A percentile compares a stretch with the other conserved stretches of the same genome.
phyloP scores from a whole-genome alignment of 345 rosid species.

The Aquilaria sinensis region DNA sequence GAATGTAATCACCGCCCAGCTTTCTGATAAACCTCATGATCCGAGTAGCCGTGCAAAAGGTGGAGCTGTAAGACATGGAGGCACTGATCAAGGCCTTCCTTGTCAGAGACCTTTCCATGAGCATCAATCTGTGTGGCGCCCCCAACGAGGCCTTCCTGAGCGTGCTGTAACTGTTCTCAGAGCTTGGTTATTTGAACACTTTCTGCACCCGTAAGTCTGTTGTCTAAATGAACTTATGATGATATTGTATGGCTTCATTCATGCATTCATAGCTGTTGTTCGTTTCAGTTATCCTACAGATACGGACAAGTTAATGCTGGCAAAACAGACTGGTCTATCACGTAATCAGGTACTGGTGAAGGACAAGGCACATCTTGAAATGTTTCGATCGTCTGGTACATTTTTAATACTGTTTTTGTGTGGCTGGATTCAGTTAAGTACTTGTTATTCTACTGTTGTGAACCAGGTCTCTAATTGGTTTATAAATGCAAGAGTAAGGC shows the following conservation, averaged over 20 bases:
- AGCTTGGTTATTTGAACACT: slow-evolving; percentile 81
- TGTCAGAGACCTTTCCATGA: slow-evolving; percentile 42
- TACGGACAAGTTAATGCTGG: slow-evolving; percentile 56
- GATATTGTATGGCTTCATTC: not conserved
- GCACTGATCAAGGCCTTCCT: slow-evolving; percentile 27
- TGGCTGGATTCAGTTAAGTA: not conserved
- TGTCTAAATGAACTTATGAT: not conserved
- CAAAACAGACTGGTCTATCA: slow-evolving; percentile 53
- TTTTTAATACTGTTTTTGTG: not conserved
- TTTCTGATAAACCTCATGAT: slow-evolving; percentile 29
- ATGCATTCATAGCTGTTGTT: no score
- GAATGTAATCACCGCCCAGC: slow-evolving; percentile 61
- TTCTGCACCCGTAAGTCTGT: slow-evolving; percentile 69
- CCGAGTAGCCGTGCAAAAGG: slow-evolving; percentile 30
- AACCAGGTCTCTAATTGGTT: slow-evolving; percentile 78
- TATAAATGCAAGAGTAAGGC: slow-evolving; percentile 77
- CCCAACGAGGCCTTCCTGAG: slow-evolving; percentile 78
- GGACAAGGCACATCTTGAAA: no score
- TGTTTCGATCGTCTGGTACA: slow-evolving; percentile 10
- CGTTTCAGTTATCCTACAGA: slow-evolving; percentile 71
- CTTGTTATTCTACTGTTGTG: not conserved
- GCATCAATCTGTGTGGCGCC: slow-evolving; percentile 75
- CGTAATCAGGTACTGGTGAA: slow-evolving; percentile 39
- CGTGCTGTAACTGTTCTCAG: slow-evolving; percentile 69
- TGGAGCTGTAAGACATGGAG: slow-evolving; percentile 33